A percentile compares a stretch with the other conserved stretches of the same genome.
These are phyloP conservation scores for Triticum monococcum DNA, from an alignment of 176 grass and related monocot species.

Conservation along the genomic window DNA sequence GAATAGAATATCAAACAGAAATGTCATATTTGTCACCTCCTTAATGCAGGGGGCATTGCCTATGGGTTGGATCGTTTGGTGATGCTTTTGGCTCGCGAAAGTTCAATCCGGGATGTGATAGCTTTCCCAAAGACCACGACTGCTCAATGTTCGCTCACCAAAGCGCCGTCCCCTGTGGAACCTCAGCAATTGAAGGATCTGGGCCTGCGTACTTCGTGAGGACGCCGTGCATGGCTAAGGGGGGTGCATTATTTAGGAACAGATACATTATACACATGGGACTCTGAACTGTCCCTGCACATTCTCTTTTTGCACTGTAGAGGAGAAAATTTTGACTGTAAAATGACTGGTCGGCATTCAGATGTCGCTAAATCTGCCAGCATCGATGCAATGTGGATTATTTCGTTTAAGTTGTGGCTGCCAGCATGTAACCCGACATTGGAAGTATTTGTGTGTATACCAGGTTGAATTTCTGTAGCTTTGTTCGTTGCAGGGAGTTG, in stretches of 20 bases:
- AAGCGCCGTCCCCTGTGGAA: constrained; percentile 74
- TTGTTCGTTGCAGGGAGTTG: no score
- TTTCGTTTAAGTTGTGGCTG: not conserved
- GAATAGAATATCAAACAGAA: not conserved
- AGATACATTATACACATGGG: not conserved
- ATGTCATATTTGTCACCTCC: not conserved
- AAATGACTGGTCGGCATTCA: not conserved
- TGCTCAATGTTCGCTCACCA: constrained; percentile 90
- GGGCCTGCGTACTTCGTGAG: constrained; percentile 25
- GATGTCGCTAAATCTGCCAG: not conserved
- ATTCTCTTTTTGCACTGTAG: constrained; percentile 17
- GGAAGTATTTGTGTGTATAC: no score
- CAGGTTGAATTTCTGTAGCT: no score
- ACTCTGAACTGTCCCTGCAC: not conserved
- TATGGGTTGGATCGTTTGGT: constrained; percentile 91
- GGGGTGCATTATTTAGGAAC: not conserved
- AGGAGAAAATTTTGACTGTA: not conserved
- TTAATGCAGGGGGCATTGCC: constrained; percentile 81
- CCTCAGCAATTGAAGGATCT: constrained; percentile 84
- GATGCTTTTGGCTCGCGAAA: constrained; percentile 92
- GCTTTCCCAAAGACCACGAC: constrained; percentile 95
- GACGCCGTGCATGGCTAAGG: not conserved
- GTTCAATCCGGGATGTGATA: constrained; percentile 84
- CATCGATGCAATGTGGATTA: not conserved
- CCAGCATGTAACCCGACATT: not conserved